Conservation (phyloP, 2,329 filamentous ascomycete species). For the Parastagonospora avenae region DNA sequence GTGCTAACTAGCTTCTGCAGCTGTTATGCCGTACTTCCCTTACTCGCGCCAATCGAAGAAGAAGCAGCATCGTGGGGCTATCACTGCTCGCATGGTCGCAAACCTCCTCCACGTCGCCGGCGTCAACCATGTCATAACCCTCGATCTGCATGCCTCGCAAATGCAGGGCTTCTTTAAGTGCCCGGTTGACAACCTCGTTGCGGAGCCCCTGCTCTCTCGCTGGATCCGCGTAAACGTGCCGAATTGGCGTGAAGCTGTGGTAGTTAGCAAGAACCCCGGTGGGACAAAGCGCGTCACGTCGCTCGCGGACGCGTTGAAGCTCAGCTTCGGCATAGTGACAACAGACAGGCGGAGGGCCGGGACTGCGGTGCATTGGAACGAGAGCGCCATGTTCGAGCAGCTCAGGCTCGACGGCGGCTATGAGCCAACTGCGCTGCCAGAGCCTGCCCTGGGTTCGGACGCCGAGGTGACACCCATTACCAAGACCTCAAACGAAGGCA, state of each 20-base stretch:
- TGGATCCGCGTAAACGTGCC: slow-evolving; percentile 92
- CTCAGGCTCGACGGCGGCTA: slow-evolving; percentile 50
- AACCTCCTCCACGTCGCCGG: slow-evolving; percentile 93
- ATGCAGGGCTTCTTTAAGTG: slow-evolving; percentile 99
- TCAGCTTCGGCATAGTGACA: slow-evolving; percentile 96
- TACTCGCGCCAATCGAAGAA: slow-evolving; percentile 99
- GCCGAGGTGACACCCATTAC: slow-evolving; percentile 39
- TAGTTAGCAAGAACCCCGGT: slow-evolving; percentile 97
- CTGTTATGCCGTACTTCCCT: slow-evolving; percentile 93
- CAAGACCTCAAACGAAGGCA: slow-evolving; percentile 33
- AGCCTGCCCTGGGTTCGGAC: slow-evolving; percentile 40
- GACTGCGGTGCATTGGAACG: slow-evolving; percentile 64
- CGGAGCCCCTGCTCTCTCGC: slow-evolving; percentile 90
- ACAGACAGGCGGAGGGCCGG: slow-evolving; percentile 66
- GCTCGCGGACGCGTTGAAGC: slow-evolving; percentile 90
- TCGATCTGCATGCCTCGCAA: slow-evolving; percentile 90
- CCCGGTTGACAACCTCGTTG: slow-evolving; percentile 95
- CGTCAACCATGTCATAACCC: slow-evolving; percentile 95
- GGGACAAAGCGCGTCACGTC: slow-evolving; percentile 97
- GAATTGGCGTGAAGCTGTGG: slow-evolving; percentile 88
- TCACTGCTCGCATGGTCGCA: slow-evolving; percentile 95
- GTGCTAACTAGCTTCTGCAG: slow-evolving; percentile 51
- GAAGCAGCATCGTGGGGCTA: slow-evolving; percentile 94
- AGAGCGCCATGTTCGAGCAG: slow-evolving; percentile 73
- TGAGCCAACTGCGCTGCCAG: slow-evolving; percentile 41